These are phyloP conservation scores for Maudiozyma humilis DNA, from an alignment of 1,139 yeast species.

Conservation along the genomic window DNA sequence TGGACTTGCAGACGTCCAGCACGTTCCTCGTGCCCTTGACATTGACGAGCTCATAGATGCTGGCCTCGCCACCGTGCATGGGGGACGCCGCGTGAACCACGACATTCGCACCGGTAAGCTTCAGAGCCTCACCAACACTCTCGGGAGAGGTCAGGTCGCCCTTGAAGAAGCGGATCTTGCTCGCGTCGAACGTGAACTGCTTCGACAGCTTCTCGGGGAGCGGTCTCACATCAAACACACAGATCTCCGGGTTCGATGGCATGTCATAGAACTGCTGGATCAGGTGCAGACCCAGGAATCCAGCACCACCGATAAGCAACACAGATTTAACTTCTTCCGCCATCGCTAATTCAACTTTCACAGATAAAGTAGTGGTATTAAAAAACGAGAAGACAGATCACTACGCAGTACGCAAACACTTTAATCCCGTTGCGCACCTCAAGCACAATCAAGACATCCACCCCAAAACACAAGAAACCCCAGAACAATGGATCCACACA, in stretches of 20 bases:
- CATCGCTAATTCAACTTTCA: constrained; percentile 9
- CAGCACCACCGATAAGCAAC: constrained; percentile 85
- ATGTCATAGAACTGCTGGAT: constrained; percentile 72
- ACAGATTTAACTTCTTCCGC: constrained; percentile 44
- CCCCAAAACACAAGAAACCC: too few relatives aligned
- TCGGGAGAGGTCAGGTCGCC: constrained; percentile 78
- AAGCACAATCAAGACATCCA: too few relatives aligned
- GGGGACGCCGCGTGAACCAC: constrained; percentile 97
- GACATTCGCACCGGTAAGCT: constrained; percentile 54
- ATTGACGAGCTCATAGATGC: constrained; percentile 80
- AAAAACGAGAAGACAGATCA: too few relatives aligned
- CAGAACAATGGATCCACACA: too few relatives aligned
- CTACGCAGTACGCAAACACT: too few relatives aligned
- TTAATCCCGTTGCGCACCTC: too few relatives aligned
- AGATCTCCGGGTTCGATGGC: constrained; percentile 51
- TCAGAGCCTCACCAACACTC: constrained; percentile 61
- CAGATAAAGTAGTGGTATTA: too few relatives aligned
- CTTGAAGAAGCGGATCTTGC: constrained; percentile 49
- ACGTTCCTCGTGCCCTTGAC: constrained; percentile 81
- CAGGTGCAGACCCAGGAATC: constrained; percentile 87
- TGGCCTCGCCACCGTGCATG: constrained; percentile 74
- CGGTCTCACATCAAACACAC: constrained; percentile 87
- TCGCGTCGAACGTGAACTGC: constrained; percentile 65
- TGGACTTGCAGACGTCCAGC: constrained; percentile 51
- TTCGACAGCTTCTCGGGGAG: constrained; percentile 61